Evolutionary conservation across 305 asterid species (phyloP), one percentile per base, ranked within the genome.

Genomic region (Plantago rigida): DNA sequence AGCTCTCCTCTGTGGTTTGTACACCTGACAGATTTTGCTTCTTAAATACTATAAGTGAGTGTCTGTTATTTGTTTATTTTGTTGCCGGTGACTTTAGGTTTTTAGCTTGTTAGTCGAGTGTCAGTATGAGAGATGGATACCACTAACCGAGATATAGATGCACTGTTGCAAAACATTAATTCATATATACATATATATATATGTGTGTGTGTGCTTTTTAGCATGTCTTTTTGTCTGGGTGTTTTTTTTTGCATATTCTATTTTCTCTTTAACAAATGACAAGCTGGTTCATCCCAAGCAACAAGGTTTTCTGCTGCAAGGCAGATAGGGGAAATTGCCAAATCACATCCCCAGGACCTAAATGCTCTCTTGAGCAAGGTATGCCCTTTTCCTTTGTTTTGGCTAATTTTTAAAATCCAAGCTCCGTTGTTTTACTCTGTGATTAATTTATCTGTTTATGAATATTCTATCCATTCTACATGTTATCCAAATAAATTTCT

Each of bases 311-410:
- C 96, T 45, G 98, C 98, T 58, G 98, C 98, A 13, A 82, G 84
- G 88, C 98, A 92, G 79, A 92, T 92, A 58, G 98, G 98, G 46
- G 98, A 83, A 69, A 88, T 92, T 71, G 95, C 98, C 61, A 92
- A 83, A 78, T 86, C 95, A 24, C 98, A 88, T 74, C 98, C 95
- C n/a, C 94, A 82, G 81, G 98, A 92, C 76, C 85, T 92, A 65
- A 79, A 71, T 77, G 87, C 96, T 72, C 79, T 92, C 75, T 66
- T 92, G 79, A 84, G 74, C 63, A 87, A 91, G 95, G 98, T 87
- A 69, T 4, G 13, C 53, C 65, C 60, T 19, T 56, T 47, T 6
- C 51, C 3, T 50, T 50, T 50, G 1, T 14, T 5, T 50, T 50
- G 26, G 26, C 26, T 22, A 22, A 17, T 14, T 15, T 56, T 17